Base-by-base conservation (phyloP, 306 rosid genomes). In the Lablab purpureus region DNA sequence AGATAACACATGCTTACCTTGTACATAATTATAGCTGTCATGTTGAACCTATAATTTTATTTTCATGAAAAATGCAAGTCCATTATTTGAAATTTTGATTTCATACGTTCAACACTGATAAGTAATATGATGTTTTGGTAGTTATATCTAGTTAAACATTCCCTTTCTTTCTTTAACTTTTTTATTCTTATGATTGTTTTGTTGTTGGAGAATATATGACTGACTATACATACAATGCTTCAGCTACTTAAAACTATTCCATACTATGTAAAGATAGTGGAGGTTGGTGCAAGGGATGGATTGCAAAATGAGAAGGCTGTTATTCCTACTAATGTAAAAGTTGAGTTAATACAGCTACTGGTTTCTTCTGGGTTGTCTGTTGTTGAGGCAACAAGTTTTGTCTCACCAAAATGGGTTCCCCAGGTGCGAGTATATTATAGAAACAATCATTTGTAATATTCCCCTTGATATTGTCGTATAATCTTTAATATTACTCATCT, bases 361-460 rank as follows among this genome's bases (percentile, higher is more conserved):
- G 97, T 88, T 79, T 91, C 97, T 76, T 82, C 97, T 21, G 97
- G 99, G 50, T 83, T 94, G 87, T 81, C 89, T 50, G 86, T 89
- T 76, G 92, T 92, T 36, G 98, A 94, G 86, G 94, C 97, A 7
- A 92, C 97, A 12, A 92, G 98, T 89, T 94, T 94, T 82, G 97
- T 94, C 75, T 92, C 98, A 19, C 97, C 97, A 71, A 94, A 92
- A 92, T 92, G 98, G 97, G 94, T 94, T 58, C 97, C 97, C 0
- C 98, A 94, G 97, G 97, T 94, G 83, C 80, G 71, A 70, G 32
- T 17, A 15, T 47, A 65, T 43, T 59, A 18, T 28, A 15, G 73
- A 76, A 56, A 77, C 56, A 67, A 50, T 65, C 36, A 27, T 77
- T 71, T 58, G 55, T 14, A 21, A 51, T 67, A 69, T 74, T 11